A percentile compares a stretch with the other conserved stretches of the same genome.
Evolutionary conservation across 73 alveolate genomes (phyloP).

Genomic region (Paramecium biaurelia): DNA sequence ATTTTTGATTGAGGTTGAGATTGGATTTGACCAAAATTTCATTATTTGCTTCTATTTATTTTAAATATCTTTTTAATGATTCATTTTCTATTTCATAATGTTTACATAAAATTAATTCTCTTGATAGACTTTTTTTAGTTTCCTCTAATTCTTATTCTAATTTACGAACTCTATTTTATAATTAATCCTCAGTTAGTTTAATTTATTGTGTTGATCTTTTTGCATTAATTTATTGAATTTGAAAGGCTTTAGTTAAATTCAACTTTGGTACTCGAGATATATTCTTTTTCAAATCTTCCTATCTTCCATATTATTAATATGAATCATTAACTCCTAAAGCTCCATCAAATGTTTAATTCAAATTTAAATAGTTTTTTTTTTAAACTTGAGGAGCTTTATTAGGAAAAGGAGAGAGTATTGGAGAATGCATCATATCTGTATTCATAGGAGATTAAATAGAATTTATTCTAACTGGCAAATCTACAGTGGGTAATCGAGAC

Average conservation of each 20-base stretch:
- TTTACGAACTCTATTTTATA: background rate
- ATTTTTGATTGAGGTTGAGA: slow-evolving; percentile 9
- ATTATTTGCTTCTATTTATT: slow-evolving; percentile 11
- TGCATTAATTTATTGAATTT: slow-evolving; percentile 29
- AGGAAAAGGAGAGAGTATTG: slow-evolving; percentile 34
- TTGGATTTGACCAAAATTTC: slow-evolving; percentile 32
- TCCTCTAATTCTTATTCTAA: slow-evolving; percentile 29
- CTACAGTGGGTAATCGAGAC: slow-evolving; percentile 2
- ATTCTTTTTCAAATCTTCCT: background rate
- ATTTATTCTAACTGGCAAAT: background rate
- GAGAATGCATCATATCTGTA: slow-evolving; percentile 34
- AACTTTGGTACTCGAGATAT: background rate
- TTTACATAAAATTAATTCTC: slow-evolving; percentile 28
- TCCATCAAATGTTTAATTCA: slow-evolving; percentile 45
- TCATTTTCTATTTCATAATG: slow-evolving; percentile 48
- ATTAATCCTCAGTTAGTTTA: slow-evolving; percentile 18
- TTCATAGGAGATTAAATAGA: slow-evolving; percentile 12
- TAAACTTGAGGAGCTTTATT: slow-evolving; percentile 9
- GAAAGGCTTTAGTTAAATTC: slow-evolving; percentile 12
- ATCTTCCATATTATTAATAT: background rate
- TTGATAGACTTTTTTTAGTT: background rate
- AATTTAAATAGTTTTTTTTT: background rate
- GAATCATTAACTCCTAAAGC: background rate
- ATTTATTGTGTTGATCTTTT: slow-evolving; percentile 26
- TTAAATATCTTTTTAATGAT: background rate